Evolutionary conservation across 129 eudicot species (phyloP), one percentile per base, ranked within the genome.

Genomic region (Artemisia argyi): DNA sequence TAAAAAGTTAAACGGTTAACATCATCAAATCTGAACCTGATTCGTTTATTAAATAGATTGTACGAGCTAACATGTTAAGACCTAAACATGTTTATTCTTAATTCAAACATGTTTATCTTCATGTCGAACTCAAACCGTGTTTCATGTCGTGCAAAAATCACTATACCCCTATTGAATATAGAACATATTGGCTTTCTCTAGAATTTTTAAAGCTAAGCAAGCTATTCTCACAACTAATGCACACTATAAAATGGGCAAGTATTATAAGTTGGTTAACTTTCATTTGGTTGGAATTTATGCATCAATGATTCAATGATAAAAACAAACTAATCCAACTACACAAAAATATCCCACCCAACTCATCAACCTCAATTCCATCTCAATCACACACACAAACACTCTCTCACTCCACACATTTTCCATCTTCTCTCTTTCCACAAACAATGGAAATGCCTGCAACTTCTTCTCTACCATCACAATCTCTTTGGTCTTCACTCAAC

Each of bases 401-500:
- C 52, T 48, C 42, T 35, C 44, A 7, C 51, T 32, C 9, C 54
- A 47, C 51, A 57, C 51, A 69, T n/a, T n/a, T 54, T 50, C 30
- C 44, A 42, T 0, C 59, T 10, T 61, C 56, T 67, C 51, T 57
- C 67, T 68, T 3, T 13, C 68, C 5, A 47, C 51, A 65, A 82
- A 56, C 67, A 53, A 93, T 93, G 98, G 95, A 85, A 35, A 91
- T 85, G 11, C 14, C 89, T 65, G 85, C 85, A 35, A 75, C 87
- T 8, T n/a, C 81, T 3, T 44, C 77, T 3, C 19, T 65, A 6
- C 66, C 91, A 15, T 89, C 73, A 6, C 66, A 89, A 15, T 89
- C 95, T 2, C 58, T 87, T 19, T 93, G 98, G 97, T 71, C 94
- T 15, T 82, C 96, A 56, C 73, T 92, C 81, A 85, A 82, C 81